Conservation (phyloP, 2,329 filamentous ascomycete genomes). For the Laburnicola sp. region DNA sequence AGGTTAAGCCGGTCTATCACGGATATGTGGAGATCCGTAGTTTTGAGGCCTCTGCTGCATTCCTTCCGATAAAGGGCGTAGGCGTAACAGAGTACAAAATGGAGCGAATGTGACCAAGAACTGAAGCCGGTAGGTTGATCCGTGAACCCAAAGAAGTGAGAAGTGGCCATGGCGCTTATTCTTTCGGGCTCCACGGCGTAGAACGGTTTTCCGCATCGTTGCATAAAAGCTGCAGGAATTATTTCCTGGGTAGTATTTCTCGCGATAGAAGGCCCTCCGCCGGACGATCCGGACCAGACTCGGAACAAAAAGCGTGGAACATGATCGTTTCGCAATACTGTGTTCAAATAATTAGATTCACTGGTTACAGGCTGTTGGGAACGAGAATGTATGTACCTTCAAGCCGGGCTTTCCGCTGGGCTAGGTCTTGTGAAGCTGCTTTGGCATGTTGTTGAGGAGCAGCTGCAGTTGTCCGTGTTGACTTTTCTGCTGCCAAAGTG, state of each 20-base stretch:
- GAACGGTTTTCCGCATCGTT: neutral
- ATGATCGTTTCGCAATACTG: no score
- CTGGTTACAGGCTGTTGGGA: no score
- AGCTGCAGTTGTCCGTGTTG: no score
- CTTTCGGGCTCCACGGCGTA: neutral
- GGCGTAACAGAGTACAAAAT: slow-evolving; percentile 9
- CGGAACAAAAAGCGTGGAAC: slow-evolving; percentile 15
- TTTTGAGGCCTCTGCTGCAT: no score
- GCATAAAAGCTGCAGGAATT: slow-evolving; percentile 8
- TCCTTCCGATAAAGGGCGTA: no score
- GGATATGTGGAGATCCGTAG: neutral
- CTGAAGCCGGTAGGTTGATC: slow-evolving; percentile 3
- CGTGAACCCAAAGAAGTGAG: neutral
- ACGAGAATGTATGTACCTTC: no score
- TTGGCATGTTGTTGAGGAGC: no score
- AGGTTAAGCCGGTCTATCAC: slow-evolving; percentile 9
- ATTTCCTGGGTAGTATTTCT: slow-evolving; percentile 7
- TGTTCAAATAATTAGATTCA: no score
- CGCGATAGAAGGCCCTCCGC: slow-evolving; percentile 1
- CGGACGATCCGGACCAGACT: slow-evolving; percentile 1
- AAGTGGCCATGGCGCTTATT: neutral
- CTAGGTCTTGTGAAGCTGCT: no score
- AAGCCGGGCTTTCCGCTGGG: no score
- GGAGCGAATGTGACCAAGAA: slow-evolving; percentile 12
- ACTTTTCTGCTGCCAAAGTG: no score